phyloP scores from a whole-genome alignment of 768 basidiomycete species.

The Tricholomella constricta region DNA sequence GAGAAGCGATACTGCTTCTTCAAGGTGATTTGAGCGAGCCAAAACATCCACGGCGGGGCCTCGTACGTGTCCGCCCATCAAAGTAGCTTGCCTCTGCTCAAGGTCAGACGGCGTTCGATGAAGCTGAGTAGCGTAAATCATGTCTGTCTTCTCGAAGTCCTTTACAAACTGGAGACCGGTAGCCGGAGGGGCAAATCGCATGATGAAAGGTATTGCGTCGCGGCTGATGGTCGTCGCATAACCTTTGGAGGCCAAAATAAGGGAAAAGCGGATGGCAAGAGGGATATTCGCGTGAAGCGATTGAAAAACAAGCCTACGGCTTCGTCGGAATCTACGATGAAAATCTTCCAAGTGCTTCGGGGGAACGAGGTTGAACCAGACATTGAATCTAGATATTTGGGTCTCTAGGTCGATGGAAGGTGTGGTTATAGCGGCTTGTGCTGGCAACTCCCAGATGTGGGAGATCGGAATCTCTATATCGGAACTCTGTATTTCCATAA shows the following conservation, averaged over 20 bases:
- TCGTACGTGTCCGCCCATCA: conserved; percentile 28
- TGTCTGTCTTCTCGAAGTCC: conserved; percentile 29
- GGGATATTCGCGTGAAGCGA: conserved; percentile 24
- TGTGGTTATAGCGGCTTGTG: conserved; percentile 20
- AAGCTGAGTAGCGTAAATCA: conserved; percentile 19
- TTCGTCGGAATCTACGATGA: conserved; percentile 15
- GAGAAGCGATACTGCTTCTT: conserved; percentile 49
- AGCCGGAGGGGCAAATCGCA: conserved; percentile 41
- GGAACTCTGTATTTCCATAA: conserved; percentile 34
- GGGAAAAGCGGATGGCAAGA: conserved; percentile 31
- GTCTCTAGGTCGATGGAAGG: conserved; percentile 13
- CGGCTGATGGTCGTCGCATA: conserved; percentile 25
- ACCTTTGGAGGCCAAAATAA: conserved; percentile 42
- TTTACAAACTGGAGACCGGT: conserved; percentile 41
- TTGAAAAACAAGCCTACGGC: conserved; percentile 27
- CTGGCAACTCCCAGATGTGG: conserved; percentile 29
- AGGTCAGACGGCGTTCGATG: conserved; percentile 3
- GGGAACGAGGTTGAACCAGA: conserved; percentile 40
- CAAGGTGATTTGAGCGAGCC: conserved; percentile 36
- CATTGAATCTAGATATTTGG: conserved; percentile 14
- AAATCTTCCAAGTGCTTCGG: conserved; percentile 4
- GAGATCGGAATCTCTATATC: conserved; percentile 30
- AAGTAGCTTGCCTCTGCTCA: neutral
- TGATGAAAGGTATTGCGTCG: conserved; percentile 37
- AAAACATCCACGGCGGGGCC: conserved; percentile 44